phyloP scores from a whole-genome alignment of 78 protist species.

The Dictyostelium purpureum region DNA sequence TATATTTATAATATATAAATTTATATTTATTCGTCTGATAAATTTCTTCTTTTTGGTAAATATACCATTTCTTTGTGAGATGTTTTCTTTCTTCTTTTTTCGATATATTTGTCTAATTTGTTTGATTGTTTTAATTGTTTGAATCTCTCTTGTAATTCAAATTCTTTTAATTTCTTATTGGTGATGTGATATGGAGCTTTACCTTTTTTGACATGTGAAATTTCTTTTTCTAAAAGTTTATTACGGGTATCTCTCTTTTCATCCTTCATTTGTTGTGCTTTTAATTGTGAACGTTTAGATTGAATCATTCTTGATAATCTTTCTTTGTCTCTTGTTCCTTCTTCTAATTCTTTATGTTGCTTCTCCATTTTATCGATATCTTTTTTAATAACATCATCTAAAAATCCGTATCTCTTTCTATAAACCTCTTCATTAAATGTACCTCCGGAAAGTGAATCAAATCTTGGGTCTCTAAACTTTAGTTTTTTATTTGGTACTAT shows the following conservation, averaged over 20 bases:
- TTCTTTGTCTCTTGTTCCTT: not conserved
- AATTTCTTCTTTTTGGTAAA: conserved; percentile 27
- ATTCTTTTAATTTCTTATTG: conserved; percentile 12
- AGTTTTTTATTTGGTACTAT: not conserved
- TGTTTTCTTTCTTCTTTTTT: conserved; percentile 31
- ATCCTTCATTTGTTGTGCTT: conserved; percentile 32
- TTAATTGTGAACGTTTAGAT: conserved; percentile 30
- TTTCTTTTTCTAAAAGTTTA: conserved; percentile 3
- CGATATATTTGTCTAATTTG: conserved; percentile 57
- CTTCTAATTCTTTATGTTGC: not conserved
- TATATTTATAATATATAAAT: not conserved
- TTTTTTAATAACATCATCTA: conserved; percentile 32
- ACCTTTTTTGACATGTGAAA: conserved; percentile 42
- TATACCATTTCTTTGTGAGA: conserved; percentile 15
- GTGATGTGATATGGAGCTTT: conserved; percentile 44
- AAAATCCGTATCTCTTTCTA: conserved; percentile 28
- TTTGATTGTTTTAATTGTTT: conserved; percentile 30
- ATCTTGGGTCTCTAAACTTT: conserved; percentile 53
- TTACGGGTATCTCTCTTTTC: conserved; percentile 28
- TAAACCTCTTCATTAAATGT: conserved; percentile 33
- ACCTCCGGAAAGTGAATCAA: conserved; percentile 38
- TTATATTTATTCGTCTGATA: not conserved
- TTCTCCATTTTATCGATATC: not conserved
- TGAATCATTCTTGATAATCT: conserved; percentile 18
- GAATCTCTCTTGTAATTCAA: conserved; percentile 51